Base-by-base conservation (phyloP, 306 rosid species). In the Acacia acuminata region DNA sequence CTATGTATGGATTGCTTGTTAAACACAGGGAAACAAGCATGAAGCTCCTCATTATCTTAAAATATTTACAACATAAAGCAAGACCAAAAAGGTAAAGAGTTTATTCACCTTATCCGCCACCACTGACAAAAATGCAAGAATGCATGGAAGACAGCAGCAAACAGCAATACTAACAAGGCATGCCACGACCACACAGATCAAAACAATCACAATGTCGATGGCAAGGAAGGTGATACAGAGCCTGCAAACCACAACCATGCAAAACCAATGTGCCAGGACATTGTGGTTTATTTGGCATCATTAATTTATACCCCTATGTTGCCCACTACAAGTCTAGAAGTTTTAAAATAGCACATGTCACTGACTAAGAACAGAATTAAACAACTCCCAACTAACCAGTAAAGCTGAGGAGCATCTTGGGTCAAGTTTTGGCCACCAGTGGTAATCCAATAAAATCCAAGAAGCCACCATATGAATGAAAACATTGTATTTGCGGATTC, bases 131-230 rank as follows among this genome's bases (percentile, higher is more conserved):
- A 96, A 78, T 44, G 96, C 94, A 80, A 96, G 87, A 81, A 96
- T 93, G 92, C 98, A 93, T 8, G 99, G 99, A 6, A 96, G 89
- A 82, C 92, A 96, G 84, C 97, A 96, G 89, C 99, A 96, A 84
- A 96, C 93, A 30, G 99, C 98, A 71, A 93, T 90, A 61, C 98
- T 97, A 79, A 93, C 88, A 50, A 96, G 91, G 71, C 98, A 93
- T 3, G 98, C 93, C 72, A 86, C 90, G 47, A 93, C 90, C 43
- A 90, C 82, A 66, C 97, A 93, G 66, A 96, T 71, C 60, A 96
- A 58, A 58, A 96, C 90, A 83, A 92, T 81, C 15, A 87, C 92
- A 74, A 93, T 86, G 45, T 93, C 99, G 2, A 90, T 91, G 38
- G 96, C 93, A 64, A 96, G 94, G 88, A 90, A 94, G 27, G 94